phyloP scores from a whole-genome alignment of 139 green algal genomes.

The Spirogloea muscicola region DNA sequence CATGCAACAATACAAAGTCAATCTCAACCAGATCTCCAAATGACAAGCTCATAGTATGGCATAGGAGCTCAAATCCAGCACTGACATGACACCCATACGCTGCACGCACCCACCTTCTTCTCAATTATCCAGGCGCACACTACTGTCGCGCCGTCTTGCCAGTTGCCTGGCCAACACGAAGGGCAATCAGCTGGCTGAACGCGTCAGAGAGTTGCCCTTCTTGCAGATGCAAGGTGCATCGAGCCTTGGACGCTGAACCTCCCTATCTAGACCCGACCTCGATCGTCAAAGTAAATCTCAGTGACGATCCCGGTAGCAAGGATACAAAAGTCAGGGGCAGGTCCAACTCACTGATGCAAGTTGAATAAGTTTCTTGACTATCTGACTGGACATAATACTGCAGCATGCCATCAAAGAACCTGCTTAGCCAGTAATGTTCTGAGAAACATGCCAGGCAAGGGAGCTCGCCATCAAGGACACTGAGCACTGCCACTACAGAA shows the following conservation, averaged over 20 bases:
- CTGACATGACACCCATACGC: too few species aligned
- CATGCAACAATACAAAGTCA: too few species aligned
- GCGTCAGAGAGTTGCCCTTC: neutral
- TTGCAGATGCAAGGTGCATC: neutral
- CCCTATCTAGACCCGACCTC: neutral
- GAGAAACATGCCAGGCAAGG: too few species aligned
- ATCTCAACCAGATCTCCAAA: too few species aligned
- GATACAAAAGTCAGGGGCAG: neutral
- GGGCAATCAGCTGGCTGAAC: neutral
- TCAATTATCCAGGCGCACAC: conserved; percentile 63
- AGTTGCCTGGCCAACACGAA: conserved; percentile 16
- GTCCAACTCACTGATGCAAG: neutral
- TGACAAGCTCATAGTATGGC: too few species aligned
- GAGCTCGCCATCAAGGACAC: too few species aligned
- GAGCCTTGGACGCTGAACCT: neutral
- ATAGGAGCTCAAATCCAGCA: too few species aligned
- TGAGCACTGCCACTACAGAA: too few species aligned
- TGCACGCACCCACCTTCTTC: conserved; percentile 35
- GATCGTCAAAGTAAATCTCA: neutral
- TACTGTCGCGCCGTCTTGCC: conserved; percentile 59
- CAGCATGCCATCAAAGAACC: too few species aligned
- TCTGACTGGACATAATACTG: too few species aligned
- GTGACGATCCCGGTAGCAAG: neutral
- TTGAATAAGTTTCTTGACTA: too few species aligned
- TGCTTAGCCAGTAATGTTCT: too few species aligned